Base-by-base conservation (phyloP, 208 protist species). In the Trypanosoma mega region DNA sequence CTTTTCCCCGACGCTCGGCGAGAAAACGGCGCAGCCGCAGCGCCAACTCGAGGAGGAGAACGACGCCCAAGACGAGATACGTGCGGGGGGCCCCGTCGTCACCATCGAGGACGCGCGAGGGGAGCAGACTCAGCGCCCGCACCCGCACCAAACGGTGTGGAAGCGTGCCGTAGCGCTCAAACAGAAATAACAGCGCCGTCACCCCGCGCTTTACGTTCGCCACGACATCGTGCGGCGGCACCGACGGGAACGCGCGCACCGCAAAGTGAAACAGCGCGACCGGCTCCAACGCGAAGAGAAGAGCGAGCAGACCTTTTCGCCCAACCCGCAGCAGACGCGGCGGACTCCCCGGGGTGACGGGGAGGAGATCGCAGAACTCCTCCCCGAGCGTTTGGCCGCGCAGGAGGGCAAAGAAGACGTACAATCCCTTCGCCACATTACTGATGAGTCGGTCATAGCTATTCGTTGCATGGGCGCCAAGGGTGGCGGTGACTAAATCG, bases 291-390 rank as follows among this genome's bases (percentile, higher is more conserved):
- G 67, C 74, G 43, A 85, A 72, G 29, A 96, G 63, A 36, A 79
- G 18, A 6, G 85, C 68, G 24, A 96, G 80, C 12, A 90, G 39
- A 21, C 78, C 27, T 37, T 82, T 78, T 16, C 83, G 75, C 2
- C 46, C 56, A 1, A 58, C 52, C 30, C 85, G 82, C 5, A 93
- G 59, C 21, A 76, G 51, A 20, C 59, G 66, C 58, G 75, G 76
- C 34, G 74, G 64, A 30, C 52, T 72, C 2, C 68, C 78, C 30
- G 60, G 58, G 0, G 71, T 76, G 8, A 89, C 83, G 21, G 85
- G 80, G 24, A 96, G 76, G 21, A 89, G 16, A 41, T 93, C 82
- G 59, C 89, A 96, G 72, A 93, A 93, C 72, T 96, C 85, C 68
- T 96, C 76, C 1, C 89, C 89, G 8, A 92, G 73, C 9, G 89